These are phyloP conservation scores for Puya raimondii DNA, from an alignment of 176 grass and related monocot species.

Conservation along the genomic window DNA sequence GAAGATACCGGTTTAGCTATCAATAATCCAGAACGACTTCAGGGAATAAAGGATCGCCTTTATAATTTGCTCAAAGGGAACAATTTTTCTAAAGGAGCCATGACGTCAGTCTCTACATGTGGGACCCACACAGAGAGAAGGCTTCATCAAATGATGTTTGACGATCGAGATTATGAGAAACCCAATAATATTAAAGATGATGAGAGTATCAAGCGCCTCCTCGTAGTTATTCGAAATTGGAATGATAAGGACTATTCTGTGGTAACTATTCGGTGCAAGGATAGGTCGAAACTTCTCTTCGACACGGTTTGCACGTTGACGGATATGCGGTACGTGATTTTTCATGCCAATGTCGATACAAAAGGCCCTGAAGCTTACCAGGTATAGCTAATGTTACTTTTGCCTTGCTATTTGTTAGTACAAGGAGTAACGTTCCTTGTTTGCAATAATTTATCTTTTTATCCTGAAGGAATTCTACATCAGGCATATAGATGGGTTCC, in stretches of 20 bases:
- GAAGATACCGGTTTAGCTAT: slow-evolving; percentile 39
- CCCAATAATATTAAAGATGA: slow-evolving; percentile 11
- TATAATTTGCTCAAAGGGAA: slow-evolving; percentile 46
- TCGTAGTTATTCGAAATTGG: slow-evolving; percentile 66
- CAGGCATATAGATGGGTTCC: slow-evolving; percentile 61
- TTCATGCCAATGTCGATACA: slow-evolving; percentile 73
- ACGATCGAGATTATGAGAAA: slow-evolving; percentile 39
- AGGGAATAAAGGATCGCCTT: slow-evolving; percentile 41
- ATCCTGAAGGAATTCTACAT: slow-evolving; percentile 70
- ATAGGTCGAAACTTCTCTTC: slow-evolving; percentile 73
- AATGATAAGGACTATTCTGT: slow-evolving; percentile 74
- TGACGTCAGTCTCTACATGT: slow-evolving; percentile 31
- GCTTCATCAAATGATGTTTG: slow-evolving; percentile 82
- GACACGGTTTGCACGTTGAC: slow-evolving; percentile 83
- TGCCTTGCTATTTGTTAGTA: background rate
- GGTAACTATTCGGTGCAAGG: slow-evolving; percentile 73
- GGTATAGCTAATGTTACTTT: slow-evolving; percentile 25
- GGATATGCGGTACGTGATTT: slow-evolving; percentile 67
- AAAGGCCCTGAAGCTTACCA: slow-evolving; percentile 51
- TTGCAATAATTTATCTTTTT: background rate
- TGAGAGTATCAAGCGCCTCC: slow-evolving; percentile 26
- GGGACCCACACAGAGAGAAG: slow-evolving; percentile 48
- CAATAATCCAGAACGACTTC: slow-evolving; percentile 27
- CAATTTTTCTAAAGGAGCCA: slow-evolving; percentile 22
- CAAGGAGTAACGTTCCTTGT: slow-evolving; percentile 4